Conservation (phyloP, 2,329 filamentous ascomycete species). For the Penicillium palitans region DNA sequence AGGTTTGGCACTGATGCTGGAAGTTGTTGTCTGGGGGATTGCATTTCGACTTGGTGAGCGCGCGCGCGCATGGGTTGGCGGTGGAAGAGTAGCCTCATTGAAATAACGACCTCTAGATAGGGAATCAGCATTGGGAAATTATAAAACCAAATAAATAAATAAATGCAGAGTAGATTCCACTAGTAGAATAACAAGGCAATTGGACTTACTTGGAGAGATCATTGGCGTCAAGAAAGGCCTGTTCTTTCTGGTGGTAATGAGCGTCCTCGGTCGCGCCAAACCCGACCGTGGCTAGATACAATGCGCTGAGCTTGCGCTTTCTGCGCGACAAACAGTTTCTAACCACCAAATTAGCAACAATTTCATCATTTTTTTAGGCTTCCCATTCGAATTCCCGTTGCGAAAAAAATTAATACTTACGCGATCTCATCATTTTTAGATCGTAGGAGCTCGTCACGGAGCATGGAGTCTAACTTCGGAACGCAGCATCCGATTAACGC, state of each 20-base stretch:
- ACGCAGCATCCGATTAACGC: constrained; percentile 53
- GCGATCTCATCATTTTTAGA: constrained; percentile 54
- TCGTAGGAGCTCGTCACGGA: constrained; percentile 52
- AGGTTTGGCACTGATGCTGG: constrained; percentile 34
- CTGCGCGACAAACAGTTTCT: constrained; percentile 69
- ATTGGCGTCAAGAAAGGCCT: constrained; percentile 58
- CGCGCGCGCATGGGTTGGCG: constrained; percentile 33
- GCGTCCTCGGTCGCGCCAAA: constrained; percentile 54
- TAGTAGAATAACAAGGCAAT: constrained; percentile 13
- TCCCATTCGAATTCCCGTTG: constrained; percentile 2
- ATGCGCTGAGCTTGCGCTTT: constrained; percentile 86
- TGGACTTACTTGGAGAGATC: constrained; percentile 57
- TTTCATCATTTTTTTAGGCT: constrained; percentile 17
- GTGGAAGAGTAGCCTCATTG: constrained; percentile 55
- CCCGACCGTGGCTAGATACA: constrained; percentile 76
- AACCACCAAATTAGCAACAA: constrained; percentile 41
- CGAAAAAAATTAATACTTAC: constrained; percentile 44
- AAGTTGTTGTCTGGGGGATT: constrained; percentile 33
- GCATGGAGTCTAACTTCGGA: constrained; percentile 51
- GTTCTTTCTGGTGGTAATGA: constrained; percentile 51
- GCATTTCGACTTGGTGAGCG: constrained; percentile 27
- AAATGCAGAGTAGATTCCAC: background rate
- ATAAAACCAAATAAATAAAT: background rate
- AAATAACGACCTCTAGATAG: constrained; percentile 56
- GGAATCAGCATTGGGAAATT: constrained; percentile 23